These are phyloP conservation scores for Cotoneaster glaucophyllus DNA, from an alignment of 306 rosid genomes.

Conservation along the genomic window DNA sequence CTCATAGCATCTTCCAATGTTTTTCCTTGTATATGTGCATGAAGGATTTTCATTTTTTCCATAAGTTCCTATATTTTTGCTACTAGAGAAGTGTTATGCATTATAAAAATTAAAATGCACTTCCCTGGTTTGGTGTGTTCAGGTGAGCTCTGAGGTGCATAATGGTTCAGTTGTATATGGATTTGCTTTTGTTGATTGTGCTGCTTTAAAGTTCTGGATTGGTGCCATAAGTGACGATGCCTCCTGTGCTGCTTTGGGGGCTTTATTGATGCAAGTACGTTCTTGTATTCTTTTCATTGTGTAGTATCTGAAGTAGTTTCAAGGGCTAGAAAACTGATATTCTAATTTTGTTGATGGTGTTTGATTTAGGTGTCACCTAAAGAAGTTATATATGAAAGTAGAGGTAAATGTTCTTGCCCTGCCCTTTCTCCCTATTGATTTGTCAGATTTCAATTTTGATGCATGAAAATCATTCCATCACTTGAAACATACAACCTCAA, in stretches of 20 bases:
- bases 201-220: slow-evolving; percentile 78
- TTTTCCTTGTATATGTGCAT: not conserved
- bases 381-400: slow-evolving; percentile 70
- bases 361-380: slow-evolving; percentile 84
- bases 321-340: slow-evolving; percentile 12
- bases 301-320: slow-evolving; percentile 3
- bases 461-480: slow-evolving; percentile 5
- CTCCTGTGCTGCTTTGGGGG: slow-evolving; percentile 82
- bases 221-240: slow-evolving; percentile 82
- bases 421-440: not conserved
- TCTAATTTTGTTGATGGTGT: slow-evolving; percentile 19
- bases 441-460: slow-evolving; percentile 13
- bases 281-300: slow-evolving; percentile 15
- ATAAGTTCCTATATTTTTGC: not conserved
- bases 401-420: slow-evolving; percentile 46
- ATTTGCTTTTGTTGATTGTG: slow-evolving; percentile 93
- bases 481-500: slow-evolving; percentile 10
- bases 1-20: not conserved
- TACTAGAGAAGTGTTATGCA: not conserved
- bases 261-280: slow-evolving; percentile 84
- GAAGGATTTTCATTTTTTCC: not conserved
- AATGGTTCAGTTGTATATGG: slow-evolving; percentile 69
- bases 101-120: not conserved
- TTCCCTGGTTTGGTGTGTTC: not conserved
- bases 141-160: slow-evolving; percentile 48